These are phyloP conservation scores for Bromus sterilis DNA, from an alignment of 176 grass and related monocot species.

Conservation along the genomic window DNA sequence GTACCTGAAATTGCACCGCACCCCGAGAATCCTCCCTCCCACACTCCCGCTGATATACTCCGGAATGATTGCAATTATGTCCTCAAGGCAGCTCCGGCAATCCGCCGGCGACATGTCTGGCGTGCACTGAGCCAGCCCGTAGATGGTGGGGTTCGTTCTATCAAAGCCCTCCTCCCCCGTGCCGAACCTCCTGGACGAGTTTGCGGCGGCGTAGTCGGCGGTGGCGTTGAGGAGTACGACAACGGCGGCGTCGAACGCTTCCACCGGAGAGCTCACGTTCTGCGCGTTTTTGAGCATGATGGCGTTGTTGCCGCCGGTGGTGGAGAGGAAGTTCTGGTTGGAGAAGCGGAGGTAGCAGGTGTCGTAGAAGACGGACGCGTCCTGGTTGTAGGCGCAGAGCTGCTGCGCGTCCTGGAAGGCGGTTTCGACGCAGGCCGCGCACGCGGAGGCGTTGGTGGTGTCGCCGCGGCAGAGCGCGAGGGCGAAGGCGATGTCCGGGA, in stretches of 20 bases:
- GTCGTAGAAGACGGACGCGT: too few species aligned
- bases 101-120: slow-evolving; percentile 22
- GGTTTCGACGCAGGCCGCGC: too few species aligned
- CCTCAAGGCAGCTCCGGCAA: slow-evolving; percentile 36
- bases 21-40: slow-evolving; percentile 10
- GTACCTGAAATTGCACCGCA: slow-evolving; percentile 47
- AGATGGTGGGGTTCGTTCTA: background rate
- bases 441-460: too few species aligned
- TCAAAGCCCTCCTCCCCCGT: slow-evolving; percentile 24
- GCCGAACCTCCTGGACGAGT: slow-evolving; percentile 24
- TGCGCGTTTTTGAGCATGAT: rapidly evolving
- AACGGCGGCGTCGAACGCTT: slow-evolving; percentile 11
- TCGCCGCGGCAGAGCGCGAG: slow-evolving; percentile 56
- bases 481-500: slow-evolving; percentile 19
- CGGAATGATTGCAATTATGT: background rate
- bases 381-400: too few species aligned
- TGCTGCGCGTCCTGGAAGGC: too few species aligned
- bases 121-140: slow-evolving; percentile 47
- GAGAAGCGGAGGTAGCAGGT: too few species aligned
- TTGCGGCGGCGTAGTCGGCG: slow-evolving; percentile 11
- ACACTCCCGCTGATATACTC: background rate
- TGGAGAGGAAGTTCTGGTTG: too few species aligned
- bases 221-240: slow-evolving; percentile 21
- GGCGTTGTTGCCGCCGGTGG: too few species aligned
- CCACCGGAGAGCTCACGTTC: slow-evolving; percentile 5